A percentile compares a stretch with the other conserved stretches of the same genome.
These are phyloP conservation scores for Chaetomium fimeti DNA, from an alignment of 495 filamentous ascomycete genomes.

Conservation along the genomic window DNA sequence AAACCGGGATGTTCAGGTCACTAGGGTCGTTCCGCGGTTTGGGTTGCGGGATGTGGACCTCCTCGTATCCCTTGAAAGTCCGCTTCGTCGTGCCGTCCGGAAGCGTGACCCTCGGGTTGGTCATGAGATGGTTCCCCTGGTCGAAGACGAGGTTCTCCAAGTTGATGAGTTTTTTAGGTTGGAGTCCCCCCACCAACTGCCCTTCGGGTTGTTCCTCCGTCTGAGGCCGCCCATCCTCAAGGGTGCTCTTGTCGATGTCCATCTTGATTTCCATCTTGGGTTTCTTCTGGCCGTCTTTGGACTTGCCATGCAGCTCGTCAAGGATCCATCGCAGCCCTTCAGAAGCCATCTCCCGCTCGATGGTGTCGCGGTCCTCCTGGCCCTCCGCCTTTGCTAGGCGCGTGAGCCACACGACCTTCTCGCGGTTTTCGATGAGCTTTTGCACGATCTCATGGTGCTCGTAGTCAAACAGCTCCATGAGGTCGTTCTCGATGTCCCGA, in stretches of 20 bases:
- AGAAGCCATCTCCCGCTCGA: constrained; percentile 87
- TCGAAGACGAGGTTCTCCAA: constrained; percentile 95
- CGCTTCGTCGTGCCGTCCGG: constrained; percentile 93
- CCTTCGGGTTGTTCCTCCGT: constrained; percentile 53
- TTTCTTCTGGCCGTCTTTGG: constrained; percentile 56
- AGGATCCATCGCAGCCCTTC: constrained; percentile 84
- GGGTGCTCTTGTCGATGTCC: constrained; percentile 79
- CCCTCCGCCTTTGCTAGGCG: constrained; percentile 82
- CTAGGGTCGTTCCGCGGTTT: constrained; percentile 77
- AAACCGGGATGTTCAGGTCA: constrained; percentile 76
- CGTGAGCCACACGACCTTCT: constrained; percentile 94
- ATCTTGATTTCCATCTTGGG: constrained; percentile 85
- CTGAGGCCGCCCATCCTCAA: constrained; percentile 44
- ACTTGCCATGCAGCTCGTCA: constrained; percentile 70
- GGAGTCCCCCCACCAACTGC: constrained; percentile 76
- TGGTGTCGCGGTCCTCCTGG: constrained; percentile 67
- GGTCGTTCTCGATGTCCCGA: constrained; percentile 93
- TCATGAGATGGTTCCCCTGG: constrained; percentile 98
- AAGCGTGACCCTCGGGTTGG: constrained; percentile 91
- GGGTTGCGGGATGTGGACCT: constrained; percentile 92
- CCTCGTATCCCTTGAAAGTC: constrained; percentile 96
- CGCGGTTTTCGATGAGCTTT: constrained; percentile 85
- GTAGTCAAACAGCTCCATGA: constrained; percentile 98
- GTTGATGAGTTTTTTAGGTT: constrained; percentile 84
- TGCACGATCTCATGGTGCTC: constrained; percentile 92